Evolutionary conservation across 352 stramenopile species (phyloP).

Genomic region (Globisporangium carolinianum): DNA sequence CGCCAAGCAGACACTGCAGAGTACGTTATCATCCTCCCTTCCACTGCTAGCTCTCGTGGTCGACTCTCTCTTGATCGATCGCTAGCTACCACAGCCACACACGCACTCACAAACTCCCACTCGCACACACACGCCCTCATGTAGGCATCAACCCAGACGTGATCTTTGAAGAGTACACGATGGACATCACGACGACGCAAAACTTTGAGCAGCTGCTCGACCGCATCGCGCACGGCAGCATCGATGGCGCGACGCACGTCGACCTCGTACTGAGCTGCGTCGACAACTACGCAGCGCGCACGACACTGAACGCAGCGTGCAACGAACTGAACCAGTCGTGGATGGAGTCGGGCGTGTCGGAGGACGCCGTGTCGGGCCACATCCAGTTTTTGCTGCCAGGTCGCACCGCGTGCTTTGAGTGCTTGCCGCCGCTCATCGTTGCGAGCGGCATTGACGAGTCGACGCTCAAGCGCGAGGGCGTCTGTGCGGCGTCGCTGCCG

Average conservation of each 20-base stretch:
- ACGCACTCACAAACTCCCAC: background rate
- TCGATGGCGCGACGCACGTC: conserved; percentile 49
- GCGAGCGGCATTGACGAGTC: conserved; percentile 82
- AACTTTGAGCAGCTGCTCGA: conserved; percentile 85
- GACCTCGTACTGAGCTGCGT: conserved; percentile 87
- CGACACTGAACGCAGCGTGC: conserved; percentile 83
- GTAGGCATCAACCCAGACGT: conserved; percentile 87
- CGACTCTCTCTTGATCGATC: background rate
- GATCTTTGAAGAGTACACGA: conserved; percentile 80
- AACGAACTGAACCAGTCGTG: conserved; percentile 82
- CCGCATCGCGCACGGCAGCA: conserved; percentile 57
- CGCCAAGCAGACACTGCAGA: conserved; percentile 81
- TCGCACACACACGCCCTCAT: background rate
- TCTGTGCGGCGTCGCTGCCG: conserved; percentile 83
- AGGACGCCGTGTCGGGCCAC: conserved; percentile 86
- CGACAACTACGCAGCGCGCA: conserved; percentile 87
- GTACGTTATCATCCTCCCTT: conserved; percentile 17
- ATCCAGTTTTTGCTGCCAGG: conserved; percentile 85
- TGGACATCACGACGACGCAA: conserved; percentile 80
- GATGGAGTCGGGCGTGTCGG: conserved; percentile 90
- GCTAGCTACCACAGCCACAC: background rate
- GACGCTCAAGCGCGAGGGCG: conserved; percentile 83
- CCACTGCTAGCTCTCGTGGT: too few relatives aligned
- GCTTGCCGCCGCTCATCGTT: conserved; percentile 80
- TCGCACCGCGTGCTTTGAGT: conserved; percentile 87